Base-by-base conservation (phyloP, 2,329 filamentous ascomycete genomes). In the Pseudogymnoascus sp. region DNA sequence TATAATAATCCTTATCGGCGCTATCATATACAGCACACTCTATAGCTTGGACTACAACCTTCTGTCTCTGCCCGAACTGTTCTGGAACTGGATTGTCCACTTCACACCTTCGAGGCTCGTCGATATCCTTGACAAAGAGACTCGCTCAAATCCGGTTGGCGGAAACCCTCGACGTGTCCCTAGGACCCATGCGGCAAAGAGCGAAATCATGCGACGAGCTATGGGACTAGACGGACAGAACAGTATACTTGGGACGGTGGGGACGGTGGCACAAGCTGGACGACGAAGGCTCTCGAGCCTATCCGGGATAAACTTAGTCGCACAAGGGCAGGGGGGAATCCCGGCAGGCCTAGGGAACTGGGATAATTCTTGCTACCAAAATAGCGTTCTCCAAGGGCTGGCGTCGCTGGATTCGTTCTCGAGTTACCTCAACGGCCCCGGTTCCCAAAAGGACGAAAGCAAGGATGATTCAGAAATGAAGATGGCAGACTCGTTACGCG, bases 361-460 rank as follows among this genome's bases (percentile, higher is more conserved):
- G 78, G 91, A 96, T 77, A 96, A 97, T 73, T 96, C 92, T 1
- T 97, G 95, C 78, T 99, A 96, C 74, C 95, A 97, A 75, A 99
- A 99, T 75, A 97, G 93, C 72, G 88, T 97, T 18, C 85, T 99
- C 9, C 92, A 96, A 74, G 87, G 88, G 5, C 79, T 97, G 43
- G 87, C 93, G 1, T 88, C 93, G 3, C 79, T 97, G 31, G 81
- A 83, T 16, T 83, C 88, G 4, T 78, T 97, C 31, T 82, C 83
- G 25, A 77, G 77, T 2, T 95, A 91, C 70, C 81, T 96, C 6
- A 78, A 77, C 1, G 76, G 74, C 7, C 75, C 80, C 21, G 23
- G 63, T 59, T 8, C 64, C 63, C 21, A 38, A 23, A 60, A 60
- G 16, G 9, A 38, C 60, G 41, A 38, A 62, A 8, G 35, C 7